Evolutionary conservation across 768 basidiomycete species (phyloP), one percentile per base, ranked within the genome.

Genomic region (Tulasnella sp.): DNA sequence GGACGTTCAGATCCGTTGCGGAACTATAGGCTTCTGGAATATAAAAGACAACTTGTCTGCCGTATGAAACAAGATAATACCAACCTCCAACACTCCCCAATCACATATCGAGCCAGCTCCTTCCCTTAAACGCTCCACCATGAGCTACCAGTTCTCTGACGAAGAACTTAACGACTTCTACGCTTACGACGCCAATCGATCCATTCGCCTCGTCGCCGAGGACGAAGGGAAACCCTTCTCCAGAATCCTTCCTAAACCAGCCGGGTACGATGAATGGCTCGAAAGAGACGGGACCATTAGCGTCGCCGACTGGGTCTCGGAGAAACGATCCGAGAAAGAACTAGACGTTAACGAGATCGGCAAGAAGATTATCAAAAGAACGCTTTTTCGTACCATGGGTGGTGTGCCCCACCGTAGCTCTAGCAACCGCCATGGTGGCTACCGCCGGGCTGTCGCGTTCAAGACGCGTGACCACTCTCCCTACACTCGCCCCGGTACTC

Each of bases 261-360:
- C 44, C 8, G 73, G 73, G 1, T 74, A 12, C n/a, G 73, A 74
- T 18, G 73, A 74, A 74, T 74, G 73, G 73, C 9, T 37, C 1
- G 73, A 9, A 1, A 40, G 24, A 11, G 40, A 41, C 2, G 40
- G 44, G 1, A 74, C 73, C 31, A 46, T 74, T 31, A 41, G 40
- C 44, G 40, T 74, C 16, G 40, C 37, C 12, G 28, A 40, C 24
- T 74, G 73, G 31, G 18, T 74, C 44, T 4, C 5, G 5, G 73
- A 74, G 11, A 40, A 74, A 16, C 24, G 18, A 24, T 6, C 5
- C 24, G 4, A 3, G 22, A 74, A 74, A 24, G 37, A 40, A 40
- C 37, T 46, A 8, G 73, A 74, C 44, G 73, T 74, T 1, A 46
- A 40, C 44, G 73, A 74, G n/a, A 24, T 74, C 24, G 73, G 73